Percentiles rank a stretch among this genome's conserved stretches.
Evolutionary conservation across 2,329 filamentous ascomycete genomes (phyloP).

Genomic region (Pseudogymnoascus sp.): DNA sequence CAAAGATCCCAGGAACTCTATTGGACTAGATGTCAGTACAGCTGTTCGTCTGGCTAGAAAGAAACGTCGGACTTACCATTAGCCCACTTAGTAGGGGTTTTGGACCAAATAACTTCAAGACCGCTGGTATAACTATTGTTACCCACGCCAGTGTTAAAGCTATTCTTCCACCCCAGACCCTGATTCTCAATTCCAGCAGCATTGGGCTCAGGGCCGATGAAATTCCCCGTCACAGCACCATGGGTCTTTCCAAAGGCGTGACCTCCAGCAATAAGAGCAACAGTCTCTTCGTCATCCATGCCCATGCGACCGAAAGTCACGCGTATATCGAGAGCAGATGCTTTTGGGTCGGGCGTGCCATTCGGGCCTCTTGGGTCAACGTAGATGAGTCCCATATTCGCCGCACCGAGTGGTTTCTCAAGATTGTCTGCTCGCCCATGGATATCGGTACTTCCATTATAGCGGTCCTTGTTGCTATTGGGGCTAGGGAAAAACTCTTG

Average conservation of each 20-base stretch:
- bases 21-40: neutral
- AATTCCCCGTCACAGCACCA: conserved; percentile 44
- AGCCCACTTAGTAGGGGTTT: conserved; percentile 49
- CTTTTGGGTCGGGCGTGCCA: conserved; percentile 46
- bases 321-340: conserved; percentile 49
- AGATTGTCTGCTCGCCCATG: conserved; percentile 26
- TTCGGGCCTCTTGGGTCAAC: conserved; percentile 55
- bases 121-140: conserved; percentile 49
- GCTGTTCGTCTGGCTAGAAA: neutral
- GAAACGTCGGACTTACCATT: conserved; percentile 29
- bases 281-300: conserved; percentile 56
- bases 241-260: conserved; percentile 56
- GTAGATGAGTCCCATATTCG: conserved; percentile 56
- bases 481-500: conserved; percentile 46
- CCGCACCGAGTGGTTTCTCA: conserved; percentile 43
- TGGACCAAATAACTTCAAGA: conserved; percentile 52
- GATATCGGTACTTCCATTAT: conserved; percentile 35
- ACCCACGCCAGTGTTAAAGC: conserved; percentile 43
- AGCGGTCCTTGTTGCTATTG: conserved; percentile 40
- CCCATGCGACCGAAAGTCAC: conserved; percentile 53
- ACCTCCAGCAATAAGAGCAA: conserved; percentile 51
- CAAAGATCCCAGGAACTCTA: conserved; percentile 46
- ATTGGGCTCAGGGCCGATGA: conserved; percentile 45
- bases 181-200: conserved; percentile 40
- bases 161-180: conserved; percentile 50